A percentile compares a stretch with the other conserved stretches of the same genome.
Evolutionary conservation across 805 yeast species (phyloP).

Genomic region (Kodamaea jinghongensis): DNA sequence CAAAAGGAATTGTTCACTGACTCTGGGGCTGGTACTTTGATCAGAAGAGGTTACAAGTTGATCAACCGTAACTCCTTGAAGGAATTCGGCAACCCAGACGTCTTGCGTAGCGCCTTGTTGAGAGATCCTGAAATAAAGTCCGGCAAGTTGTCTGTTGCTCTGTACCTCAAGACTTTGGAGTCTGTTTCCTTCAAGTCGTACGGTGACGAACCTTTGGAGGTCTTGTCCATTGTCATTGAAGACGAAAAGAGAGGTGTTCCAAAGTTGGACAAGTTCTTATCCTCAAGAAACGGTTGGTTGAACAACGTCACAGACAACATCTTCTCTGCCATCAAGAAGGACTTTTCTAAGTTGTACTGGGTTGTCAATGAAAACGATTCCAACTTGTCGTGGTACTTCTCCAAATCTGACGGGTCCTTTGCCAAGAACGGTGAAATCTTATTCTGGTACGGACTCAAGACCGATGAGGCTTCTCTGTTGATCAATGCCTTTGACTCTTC

Average conservation of each 20-base stretch:
- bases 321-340: slow-evolving; percentile 76
- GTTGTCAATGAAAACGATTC: slow-evolving; percentile 85
- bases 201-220: slow-evolving; percentile 96
- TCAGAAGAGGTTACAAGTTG: slow-evolving; percentile 94
- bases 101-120: slow-evolving; percentile 70
- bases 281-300: slow-evolving; percentile 92
- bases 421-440: slow-evolving; percentile 83
- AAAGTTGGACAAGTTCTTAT: slow-evolving; percentile 77
- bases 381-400: slow-evolving; percentile 87
- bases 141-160: slow-evolving; percentile 72
- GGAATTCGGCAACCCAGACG: slow-evolving; percentile 72
- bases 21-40: slow-evolving; percentile 98
- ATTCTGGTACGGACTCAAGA: slow-evolving; percentile 91
- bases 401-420: slow-evolving; percentile 91
- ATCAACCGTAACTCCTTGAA: slow-evolving; percentile 64
- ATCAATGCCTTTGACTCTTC: slow-evolving; percentile 50
- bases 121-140: slow-evolving; percentile 73
- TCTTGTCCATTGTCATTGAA: slow-evolving; percentile 74
- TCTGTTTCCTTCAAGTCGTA: slow-evolving; percentile 64
- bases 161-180: slow-evolving; percentile 74
- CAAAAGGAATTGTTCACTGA: slow-evolving; percentile 98
- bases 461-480: slow-evolving; percentile 59
- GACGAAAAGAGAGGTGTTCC: slow-evolving; percentile 54
- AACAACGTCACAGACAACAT: slow-evolving; percentile 95
- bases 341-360: slow-evolving; percentile 79